Percentiles rank a stretch among this genome's conserved stretches.
Evolutionary conservation across 768 basidiomycete species (phyloP).

Genomic region (Boletus eberwhitei): DNA sequence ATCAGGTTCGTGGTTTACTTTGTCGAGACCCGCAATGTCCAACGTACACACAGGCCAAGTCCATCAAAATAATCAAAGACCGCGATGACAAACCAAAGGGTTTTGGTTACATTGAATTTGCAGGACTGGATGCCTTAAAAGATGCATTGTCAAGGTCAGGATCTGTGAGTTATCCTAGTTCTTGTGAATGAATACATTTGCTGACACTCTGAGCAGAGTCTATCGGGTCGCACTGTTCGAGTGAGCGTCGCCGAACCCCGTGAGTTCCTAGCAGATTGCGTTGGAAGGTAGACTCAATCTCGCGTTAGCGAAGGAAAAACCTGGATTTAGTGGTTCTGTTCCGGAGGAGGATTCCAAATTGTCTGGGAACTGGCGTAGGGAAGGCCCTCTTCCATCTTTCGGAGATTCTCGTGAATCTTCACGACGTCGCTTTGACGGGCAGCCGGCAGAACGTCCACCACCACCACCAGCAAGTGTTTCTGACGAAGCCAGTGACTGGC

Average conservation of each 20-base stretch:
- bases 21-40: neutral
- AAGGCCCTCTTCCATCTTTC: slow-evolving; percentile 76
- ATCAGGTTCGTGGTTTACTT: slow-evolving; percentile 43
- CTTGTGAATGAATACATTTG: neutral
- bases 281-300: slow-evolving; percentile 8
- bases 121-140: slow-evolving; percentile 81
- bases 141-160: slow-evolving; percentile 74
- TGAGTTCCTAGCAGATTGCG: slow-evolving; percentile 43
- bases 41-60: slow-evolving; percentile 53
- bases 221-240: slow-evolving; percentile 79
- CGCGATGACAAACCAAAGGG: slow-evolving; percentile 95
- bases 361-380: slow-evolving; percentile 80
- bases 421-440: slow-evolving; percentile 65
- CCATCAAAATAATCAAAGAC: slow-evolving; percentile 90
- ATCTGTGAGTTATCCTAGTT: slow-evolving; percentile 45
- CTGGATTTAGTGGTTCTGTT: slow-evolving; percentile 48
- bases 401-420: slow-evolving; percentile 60
- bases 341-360: slow-evolving; percentile 78
- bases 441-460: slow-evolving; percentile 39
- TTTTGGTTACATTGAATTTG: slow-evolving; percentile 96
- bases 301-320: slow-evolving; percentile 69
- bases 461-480: slow-evolving; percentile 47
- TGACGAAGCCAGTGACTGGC: slow-evolving; percentile 69
- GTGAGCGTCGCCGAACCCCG: slow-evolving; percentile 96
- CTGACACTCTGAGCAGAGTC: slow-evolving; percentile 38